Evolutionary conservation across 495 filamentous ascomycete genomes (phyloP).

Genomic region (Neurospora sp.): DNA sequence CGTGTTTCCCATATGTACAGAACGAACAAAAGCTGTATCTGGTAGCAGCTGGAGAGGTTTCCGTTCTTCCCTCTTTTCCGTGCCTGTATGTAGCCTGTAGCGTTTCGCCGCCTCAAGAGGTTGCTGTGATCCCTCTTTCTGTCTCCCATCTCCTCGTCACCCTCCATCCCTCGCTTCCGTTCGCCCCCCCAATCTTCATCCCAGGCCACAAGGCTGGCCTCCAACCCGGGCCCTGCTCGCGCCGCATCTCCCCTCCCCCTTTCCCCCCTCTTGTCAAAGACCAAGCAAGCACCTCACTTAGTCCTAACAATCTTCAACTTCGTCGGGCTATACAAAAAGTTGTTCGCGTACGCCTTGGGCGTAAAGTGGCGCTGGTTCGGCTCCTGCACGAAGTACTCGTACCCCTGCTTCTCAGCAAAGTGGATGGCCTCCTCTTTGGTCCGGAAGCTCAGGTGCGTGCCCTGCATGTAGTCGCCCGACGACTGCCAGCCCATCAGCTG

Average conservation of each 20-base stretch:
- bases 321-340: conserved; percentile 74
- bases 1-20: not conserved
- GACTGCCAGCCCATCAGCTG: conserved; percentile 97
- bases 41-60: not conserved
- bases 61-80: not conserved
- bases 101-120: not conserved
- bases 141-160: too few species aligned
- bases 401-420: conserved; percentile 97
- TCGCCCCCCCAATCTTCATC: too few species aligned
- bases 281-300: conserved; percentile 34
- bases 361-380: conserved; percentile 76
- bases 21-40: not conserved
- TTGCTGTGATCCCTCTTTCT: not conserved
- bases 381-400: conserved; percentile 98
- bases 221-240: too few species aligned
- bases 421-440: conserved; percentile 87
- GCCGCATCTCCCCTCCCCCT: too few species aligned
- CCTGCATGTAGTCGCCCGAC: conserved; percentile 85
- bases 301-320: conserved; percentile 89
- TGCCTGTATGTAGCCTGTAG: not conserved
- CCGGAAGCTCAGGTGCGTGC: conserved; percentile 81
- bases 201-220: too few species aligned
- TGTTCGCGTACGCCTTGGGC: conserved; percentile 93
- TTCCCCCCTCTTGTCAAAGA: too few species aligned
- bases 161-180: too few species aligned